phyloP scores from a whole-genome alignment of 305 asterid species.

The Fraxinus paxiana region DNA sequence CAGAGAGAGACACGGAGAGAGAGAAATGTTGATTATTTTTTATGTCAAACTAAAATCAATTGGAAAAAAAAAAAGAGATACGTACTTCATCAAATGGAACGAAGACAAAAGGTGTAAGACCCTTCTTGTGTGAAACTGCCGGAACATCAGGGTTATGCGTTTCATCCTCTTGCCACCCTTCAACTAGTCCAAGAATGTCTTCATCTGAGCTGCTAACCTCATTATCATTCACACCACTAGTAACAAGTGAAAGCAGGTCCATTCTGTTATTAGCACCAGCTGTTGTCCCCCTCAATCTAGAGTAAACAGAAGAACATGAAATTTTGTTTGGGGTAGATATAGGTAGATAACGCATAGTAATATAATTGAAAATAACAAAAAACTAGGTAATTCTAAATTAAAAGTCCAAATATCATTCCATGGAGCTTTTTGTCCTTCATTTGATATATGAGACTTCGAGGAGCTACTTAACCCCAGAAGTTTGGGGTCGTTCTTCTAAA shows the following conservation, averaged over 20 bases:
- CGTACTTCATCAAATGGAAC: slow-evolving; percentile 88
- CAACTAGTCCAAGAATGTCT: slow-evolving; percentile 81
- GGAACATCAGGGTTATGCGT: slow-evolving; percentile 89
- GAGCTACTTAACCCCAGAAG: background rate
- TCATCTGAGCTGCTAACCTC: slow-evolving; percentile 62
- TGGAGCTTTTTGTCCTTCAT: background rate
- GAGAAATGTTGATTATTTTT: background rate
- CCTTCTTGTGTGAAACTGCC: slow-evolving; percentile 78
- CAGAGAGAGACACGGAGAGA: background rate
- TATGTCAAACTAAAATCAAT: background rate
- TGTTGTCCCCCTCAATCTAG: slow-evolving; percentile 79
- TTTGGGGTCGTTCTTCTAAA: background rate
- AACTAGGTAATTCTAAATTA: background rate
- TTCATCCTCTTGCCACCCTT: slow-evolving; percentile 87
- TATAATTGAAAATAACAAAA: background rate
- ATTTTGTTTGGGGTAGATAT: background rate
- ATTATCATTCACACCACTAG: slow-evolving; percentile 66
- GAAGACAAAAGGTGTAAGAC: slow-evolving; percentile 80
- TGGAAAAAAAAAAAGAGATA: background rate
- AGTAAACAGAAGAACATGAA: slow-evolving; percentile 7
- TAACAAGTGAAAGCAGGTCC: slow-evolving; percentile 76
- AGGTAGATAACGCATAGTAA: background rate
- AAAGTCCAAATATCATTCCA: background rate
- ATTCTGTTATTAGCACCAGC: slow-evolving; percentile 82
- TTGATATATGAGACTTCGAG: background rate